Conservation (phyloP, 2,329 filamentous ascomycete species). For the Fusarium sublunatum region DNA sequence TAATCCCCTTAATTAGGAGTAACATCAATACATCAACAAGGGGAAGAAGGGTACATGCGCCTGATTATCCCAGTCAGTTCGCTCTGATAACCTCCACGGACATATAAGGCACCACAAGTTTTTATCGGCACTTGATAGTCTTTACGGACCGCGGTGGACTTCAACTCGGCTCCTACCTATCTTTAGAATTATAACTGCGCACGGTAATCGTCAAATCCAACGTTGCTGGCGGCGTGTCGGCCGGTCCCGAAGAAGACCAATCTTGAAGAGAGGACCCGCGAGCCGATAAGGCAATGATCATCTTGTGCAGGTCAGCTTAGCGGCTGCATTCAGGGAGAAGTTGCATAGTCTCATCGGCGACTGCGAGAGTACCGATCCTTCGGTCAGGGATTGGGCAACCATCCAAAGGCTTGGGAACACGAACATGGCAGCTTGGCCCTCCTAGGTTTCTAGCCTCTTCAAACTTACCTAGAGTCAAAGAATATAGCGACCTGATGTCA, state of each 20-base stretch:
- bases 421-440: slow-evolving; percentile 17
- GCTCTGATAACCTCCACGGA: background rate
- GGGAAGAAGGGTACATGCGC: slow-evolving; percentile 3
- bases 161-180: slow-evolving; percentile 27
- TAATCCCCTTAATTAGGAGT: slow-evolving; percentile 15
- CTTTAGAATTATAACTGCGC: slow-evolving; percentile 8
- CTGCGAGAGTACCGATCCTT: slow-evolving; percentile 39
- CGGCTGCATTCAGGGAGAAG: slow-evolving; percentile 31
- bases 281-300: slow-evolving; percentile 42
- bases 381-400: slow-evolving; percentile 39
- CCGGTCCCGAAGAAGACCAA: slow-evolving; percentile 41
- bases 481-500: background rate
- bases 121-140: slow-evolving; percentile 1
- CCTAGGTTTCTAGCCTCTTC: slow-evolving; percentile 11
- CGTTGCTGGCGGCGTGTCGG: slow-evolving; percentile 36
- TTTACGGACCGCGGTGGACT: slow-evolving; percentile 1
- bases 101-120: background rate
- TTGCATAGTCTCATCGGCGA: slow-evolving; percentile 42
- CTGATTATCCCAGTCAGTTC: background rate
- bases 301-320: slow-evolving; percentile 32
- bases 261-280: slow-evolving; percentile 22
- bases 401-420: slow-evolving; percentile 21
- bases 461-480: background rate
- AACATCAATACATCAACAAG: slow-evolving; percentile 15
- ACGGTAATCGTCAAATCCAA: slow-evolving; percentile 38